Evolutionary conservation across 345 rosid genomes (phyloP).

Genomic region (Excoecaria agallocha): DNA sequence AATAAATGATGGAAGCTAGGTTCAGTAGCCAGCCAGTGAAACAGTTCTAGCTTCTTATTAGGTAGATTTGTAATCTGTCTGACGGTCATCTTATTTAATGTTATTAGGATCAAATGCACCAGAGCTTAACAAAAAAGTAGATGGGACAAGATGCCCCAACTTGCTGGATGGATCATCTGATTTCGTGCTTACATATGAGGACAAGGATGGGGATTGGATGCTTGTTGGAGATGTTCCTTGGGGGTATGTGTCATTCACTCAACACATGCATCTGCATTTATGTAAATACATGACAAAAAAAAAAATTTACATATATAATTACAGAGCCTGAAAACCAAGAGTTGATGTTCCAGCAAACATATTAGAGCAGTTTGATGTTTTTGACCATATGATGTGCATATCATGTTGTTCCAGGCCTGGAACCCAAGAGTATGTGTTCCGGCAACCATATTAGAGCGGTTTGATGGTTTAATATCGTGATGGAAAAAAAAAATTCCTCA

Average conservation of each 20-base stretch:
- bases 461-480: background rate
- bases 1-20: background rate
- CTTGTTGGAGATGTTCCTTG: conserved; percentile 98
- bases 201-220: conserved; percentile 98
- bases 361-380: background rate
- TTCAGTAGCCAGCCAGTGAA: background rate
- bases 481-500: background rate
- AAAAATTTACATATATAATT: background rate
- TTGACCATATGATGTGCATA: background rate
- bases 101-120: conserved; percentile 35
- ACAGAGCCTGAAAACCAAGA: background rate
- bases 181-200: conserved; percentile 82
- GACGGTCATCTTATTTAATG: conserved; percentile 5
- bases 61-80: background rate
- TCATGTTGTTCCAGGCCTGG: background rate
- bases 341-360: background rate
- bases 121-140: conserved; percentile 29
- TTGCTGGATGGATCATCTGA: conserved; percentile 74
- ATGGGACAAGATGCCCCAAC: conserved; percentile 36
- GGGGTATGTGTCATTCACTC: conserved; percentile 52
- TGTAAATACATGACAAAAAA: background rate
- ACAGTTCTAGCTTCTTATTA: background rate
- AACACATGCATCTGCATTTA: background rate
- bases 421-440: background rate
- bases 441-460: background rate